These are phyloP conservation scores for Jatropha curcas DNA, from an alignment of 345 rosid species.

Conservation along the genomic window DNA sequence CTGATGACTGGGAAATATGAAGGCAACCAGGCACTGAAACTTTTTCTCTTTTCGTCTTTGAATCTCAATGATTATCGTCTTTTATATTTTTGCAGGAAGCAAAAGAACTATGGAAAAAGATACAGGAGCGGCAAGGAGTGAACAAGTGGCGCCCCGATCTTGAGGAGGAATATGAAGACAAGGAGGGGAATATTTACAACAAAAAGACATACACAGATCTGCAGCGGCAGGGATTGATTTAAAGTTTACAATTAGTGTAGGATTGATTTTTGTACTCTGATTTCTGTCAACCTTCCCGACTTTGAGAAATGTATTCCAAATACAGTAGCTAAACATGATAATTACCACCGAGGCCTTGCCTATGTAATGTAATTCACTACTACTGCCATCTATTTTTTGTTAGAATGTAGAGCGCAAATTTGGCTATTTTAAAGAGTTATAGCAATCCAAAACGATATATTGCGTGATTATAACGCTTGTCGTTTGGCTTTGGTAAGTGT, in stretches of 20 bases:
- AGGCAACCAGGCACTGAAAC: background rate
- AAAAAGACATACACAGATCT: constrained; percentile 95
- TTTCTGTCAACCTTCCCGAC: background rate
- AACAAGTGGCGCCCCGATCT: constrained; percentile 99
- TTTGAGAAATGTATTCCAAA: background rate
- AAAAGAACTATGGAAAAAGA: constrained; percentile 86
- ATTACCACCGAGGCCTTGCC: background rate
- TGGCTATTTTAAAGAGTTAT: background rate
- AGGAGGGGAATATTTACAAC: constrained; percentile 97
- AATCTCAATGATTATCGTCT: background rate
- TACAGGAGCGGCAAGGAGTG: constrained; percentile 81
- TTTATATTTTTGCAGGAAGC: constrained; percentile 63
- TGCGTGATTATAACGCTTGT: too few relatives aligned
- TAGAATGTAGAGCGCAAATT: background rate
- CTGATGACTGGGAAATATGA: background rate
- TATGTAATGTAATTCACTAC: too few relatives aligned
- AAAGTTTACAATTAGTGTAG: background rate
- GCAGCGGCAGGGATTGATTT: constrained; percentile 95
- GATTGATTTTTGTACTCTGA: background rate
- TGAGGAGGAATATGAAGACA: constrained; percentile 99
- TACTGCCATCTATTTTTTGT: background rate
- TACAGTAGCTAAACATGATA: background rate
- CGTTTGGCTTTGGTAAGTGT: too few relatives aligned
- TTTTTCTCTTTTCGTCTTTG: too few relatives aligned
- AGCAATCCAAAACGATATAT: background rate